Evolutionary conservation across 2,329 filamentous ascomycete species (phyloP), one percentile per base, ranked within the genome.

Genomic region (Tolypocladium sp.): DNA sequence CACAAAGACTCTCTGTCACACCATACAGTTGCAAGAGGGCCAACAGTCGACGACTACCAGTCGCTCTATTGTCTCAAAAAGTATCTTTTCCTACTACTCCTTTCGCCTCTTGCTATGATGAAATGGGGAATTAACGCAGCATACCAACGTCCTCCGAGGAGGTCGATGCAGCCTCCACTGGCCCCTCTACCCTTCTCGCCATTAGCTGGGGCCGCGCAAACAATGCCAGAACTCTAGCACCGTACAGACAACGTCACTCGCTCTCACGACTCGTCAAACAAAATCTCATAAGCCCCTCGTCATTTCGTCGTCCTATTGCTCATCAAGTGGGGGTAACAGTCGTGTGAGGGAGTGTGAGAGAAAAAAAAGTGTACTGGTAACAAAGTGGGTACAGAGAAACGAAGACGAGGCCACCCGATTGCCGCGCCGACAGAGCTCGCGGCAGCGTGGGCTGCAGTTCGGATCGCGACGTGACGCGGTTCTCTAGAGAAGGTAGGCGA

Each of bases 401-500:
- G 66, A 70, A 72, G 60, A 62, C 53, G 46, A 60, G 38, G 46
- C 56, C 53, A 13, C 22, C 30, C 22, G 4, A 30, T 61, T 58
- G 40, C 53, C 57, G 55, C 60, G 54, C 58, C 58, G 59, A 61
- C 58, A 58, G 59, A 61, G 44, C 58, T 61, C 60, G 57, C 58
- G 54, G 59, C 58, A 63, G 58, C 56, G 63, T 37, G 15, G 25
- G 44, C 44, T 55, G 55, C 42, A 52, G 33, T 51, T 27, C 17
- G 33, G 40, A 46, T 35, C 2, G 30, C 40, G 35, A 22, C 49
- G 38, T 22, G 41, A 44, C 44, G 38, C 41, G n/a, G 27, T 57
- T 56, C 27, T 57, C 61, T 77, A 83, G 67, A 83, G 68, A 63
- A 82, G 69, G 65, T 79, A 80, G 63, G 81, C 82, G 62, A 84